A percentile compares a stretch with the other conserved stretches of the same genome.
phyloP scores from a whole-genome alignment of 192 early-diverging fungal species.

The Dissophora globulifera region DNA sequence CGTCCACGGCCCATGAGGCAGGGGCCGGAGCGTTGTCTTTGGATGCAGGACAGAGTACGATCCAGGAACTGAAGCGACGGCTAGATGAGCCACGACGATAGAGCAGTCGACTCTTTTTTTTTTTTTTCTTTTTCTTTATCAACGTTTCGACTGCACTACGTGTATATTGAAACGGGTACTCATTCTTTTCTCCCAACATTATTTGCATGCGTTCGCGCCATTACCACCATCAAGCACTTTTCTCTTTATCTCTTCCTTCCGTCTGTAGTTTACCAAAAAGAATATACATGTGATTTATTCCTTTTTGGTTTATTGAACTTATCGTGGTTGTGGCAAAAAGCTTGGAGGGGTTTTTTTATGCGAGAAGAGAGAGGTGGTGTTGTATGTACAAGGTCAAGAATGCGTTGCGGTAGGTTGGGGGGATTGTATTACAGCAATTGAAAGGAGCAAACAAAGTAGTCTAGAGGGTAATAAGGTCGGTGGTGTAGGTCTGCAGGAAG shows the following conservation, averaged over 20 bases:
- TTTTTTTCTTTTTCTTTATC: constrained; percentile 13
- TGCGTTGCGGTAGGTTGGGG: no score
- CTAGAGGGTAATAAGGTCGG: constrained; percentile 27
- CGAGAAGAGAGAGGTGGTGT: no score
- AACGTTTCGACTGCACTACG: no score
- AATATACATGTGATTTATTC: neutral
- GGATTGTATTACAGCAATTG: neutral
- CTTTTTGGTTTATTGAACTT: neutral
- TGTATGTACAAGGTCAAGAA: constrained; percentile 4
- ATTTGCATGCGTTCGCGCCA: neutral
- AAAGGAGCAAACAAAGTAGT: neutral
- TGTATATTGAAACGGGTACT: neutral
- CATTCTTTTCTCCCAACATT: neutral
- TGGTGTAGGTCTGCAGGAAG: constrained; percentile 50
- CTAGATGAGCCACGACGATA: constrained; percentile 45
- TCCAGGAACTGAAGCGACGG: constrained; percentile 32
- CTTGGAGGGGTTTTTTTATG: constrained; percentile 6
- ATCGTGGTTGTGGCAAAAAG: no score
- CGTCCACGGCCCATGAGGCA: constrained; percentile 6
- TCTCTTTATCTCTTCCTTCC: no score
- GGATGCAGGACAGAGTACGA: constrained; percentile 25
- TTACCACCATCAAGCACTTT: no score
- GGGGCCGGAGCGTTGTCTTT: neutral
- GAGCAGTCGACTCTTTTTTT: neutral
- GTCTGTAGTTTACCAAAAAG: no score